Base-by-base conservation (phyloP, 2,329 filamentous ascomycete genomes). In the Pseudogymnoascus sp. region DNA sequence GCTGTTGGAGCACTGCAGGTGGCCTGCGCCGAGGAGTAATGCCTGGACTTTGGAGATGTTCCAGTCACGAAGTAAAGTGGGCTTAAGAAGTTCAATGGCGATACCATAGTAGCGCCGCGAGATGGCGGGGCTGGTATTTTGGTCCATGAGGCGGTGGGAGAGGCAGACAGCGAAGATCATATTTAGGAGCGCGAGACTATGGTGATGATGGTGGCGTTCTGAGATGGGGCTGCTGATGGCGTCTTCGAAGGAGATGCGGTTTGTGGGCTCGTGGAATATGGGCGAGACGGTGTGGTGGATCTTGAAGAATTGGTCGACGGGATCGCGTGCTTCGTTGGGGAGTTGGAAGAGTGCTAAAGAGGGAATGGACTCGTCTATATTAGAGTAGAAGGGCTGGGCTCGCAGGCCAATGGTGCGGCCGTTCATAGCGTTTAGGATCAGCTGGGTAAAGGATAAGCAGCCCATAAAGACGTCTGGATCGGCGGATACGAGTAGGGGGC, bases 351-450 rank as follows among this genome's bases (percentile, higher is more conserved):
- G 28, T 31, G 28, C 28, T 31, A 9, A 31, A 9, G 28, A 31
- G 28, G 28, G 28, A 31, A 31, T 31, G 28, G 28, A 31, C 5
- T 31, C 28, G 28, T 31, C 28, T 31, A 7, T 31, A 31, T 31
- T 31, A 9, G 28, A 31, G 28, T 31, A 31, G 28, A 9, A 31
- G 28, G 28, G 28, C 28, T 31, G 28, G 28, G 28, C 28, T 31
- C 28, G 28, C 28, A 31, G 6, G 28, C 53, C 28, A 15, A 23
- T 60, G 31, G 33, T 63, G 3, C 60, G 42, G 44, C 64, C 63
- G 61, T 66, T 61, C 64, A 66, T 40, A 10, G 64, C 60, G 28
- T 64, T 66, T 9, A 66, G 60, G 42, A 66, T 66, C 19, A 66
- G 62, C 60, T 66, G 64, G 1, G 64, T 62, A 19, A 66, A 64